Percentiles rank a stretch among this genome's conserved stretches.
Conservation (phyloP, 2,329 filamentous ascomycete genomes). For the Trichoderma semiorbis region DNA sequence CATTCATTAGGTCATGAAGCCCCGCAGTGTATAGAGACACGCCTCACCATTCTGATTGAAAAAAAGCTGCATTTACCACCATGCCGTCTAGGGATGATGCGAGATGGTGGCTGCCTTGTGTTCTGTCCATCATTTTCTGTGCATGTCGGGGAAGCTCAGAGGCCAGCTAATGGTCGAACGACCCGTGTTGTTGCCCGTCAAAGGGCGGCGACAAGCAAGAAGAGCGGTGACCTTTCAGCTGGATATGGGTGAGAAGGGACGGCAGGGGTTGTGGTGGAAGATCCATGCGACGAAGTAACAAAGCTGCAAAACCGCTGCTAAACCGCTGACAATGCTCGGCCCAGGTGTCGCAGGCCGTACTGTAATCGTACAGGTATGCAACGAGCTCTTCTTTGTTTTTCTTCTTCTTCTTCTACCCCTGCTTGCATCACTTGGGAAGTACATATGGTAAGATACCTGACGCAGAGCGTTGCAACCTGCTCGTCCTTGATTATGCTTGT, state of each 20-base stretch:
- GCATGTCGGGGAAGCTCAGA: background rate
- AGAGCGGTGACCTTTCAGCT: conserved; percentile 16
- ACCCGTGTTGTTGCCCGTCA: background rate
- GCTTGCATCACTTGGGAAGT: background rate
- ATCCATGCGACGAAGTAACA: conserved; percentile 1
- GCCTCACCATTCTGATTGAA: conserved; percentile 1
- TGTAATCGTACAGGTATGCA: background rate
- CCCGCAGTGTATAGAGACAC: conserved; percentile 18
- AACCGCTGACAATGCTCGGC: background rate
- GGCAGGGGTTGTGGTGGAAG: conserved; percentile 10
- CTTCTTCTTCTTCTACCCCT: background rate
- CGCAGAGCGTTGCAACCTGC: background rate
- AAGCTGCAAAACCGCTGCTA: background rate
- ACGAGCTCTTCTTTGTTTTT: background rate
- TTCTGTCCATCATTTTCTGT: background rate
- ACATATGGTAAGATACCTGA: background rate
- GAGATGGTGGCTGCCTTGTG: conserved; percentile 8
- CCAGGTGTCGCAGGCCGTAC: background rate
- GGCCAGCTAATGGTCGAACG: background rate
- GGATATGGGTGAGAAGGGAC: background rate
- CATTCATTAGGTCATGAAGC: conserved; percentile 12
- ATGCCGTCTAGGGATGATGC: background rate
- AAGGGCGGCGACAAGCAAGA: background rate
- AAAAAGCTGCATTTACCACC: background rate
- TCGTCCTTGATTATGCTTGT: background rate